Evolutionary conservation across 2,329 filamentous ascomycete genomes (phyloP).

Genomic region (Neonectria hederae): DNA sequence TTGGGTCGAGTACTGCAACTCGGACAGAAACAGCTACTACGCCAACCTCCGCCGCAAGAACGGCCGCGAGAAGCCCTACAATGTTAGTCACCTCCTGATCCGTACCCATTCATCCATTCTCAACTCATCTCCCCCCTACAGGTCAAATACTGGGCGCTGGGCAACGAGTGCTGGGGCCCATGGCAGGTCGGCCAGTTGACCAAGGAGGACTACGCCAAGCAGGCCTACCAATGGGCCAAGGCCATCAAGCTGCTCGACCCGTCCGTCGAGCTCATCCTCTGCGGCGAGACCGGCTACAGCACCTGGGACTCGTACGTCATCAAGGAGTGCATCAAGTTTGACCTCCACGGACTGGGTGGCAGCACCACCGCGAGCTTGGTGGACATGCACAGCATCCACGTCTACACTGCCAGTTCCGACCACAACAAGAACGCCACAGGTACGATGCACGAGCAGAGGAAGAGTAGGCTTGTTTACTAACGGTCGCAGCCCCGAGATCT

Average conservation of each 20-base stretch:
- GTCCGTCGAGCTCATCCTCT: constrained; percentile 74
- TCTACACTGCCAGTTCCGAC: constrained; percentile 72
- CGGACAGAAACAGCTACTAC: constrained; percentile 79
- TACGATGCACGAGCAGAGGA: constrained; percentile 4
- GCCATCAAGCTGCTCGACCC: constrained; percentile 78
- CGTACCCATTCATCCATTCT: background rate
- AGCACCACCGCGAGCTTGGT: constrained; percentile 58
- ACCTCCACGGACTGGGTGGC: constrained; percentile 46
- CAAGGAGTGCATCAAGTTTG: constrained; percentile 68
- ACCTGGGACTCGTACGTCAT: constrained; percentile 80
- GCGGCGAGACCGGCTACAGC: constrained; percentile 74
- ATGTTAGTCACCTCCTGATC: constrained; percentile 43
- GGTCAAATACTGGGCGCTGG: constrained; percentile 86
- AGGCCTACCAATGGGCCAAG: constrained; percentile 77
- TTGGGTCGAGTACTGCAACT: constrained; percentile 91
- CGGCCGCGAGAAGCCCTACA: constrained; percentile 80
- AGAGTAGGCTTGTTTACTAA: constrained; percentile 5
- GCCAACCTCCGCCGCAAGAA: constrained; percentile 82
- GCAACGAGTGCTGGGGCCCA: constrained; percentile 76
- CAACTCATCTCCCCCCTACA: constrained; percentile 17
- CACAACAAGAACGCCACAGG: constrained; percentile 61
- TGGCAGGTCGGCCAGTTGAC: constrained; percentile 76
- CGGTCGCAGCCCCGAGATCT: constrained; percentile 63
- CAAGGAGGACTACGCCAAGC: constrained; percentile 74
- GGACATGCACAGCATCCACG: constrained; percentile 84